Percentiles rank a stretch among this genome's conserved stretches.
These are phyloP conservation scores for Paecilomyces sp. DNA, from an alignment of 2,329 filamentous ascomycete genomes.

Conservation along the genomic window DNA sequence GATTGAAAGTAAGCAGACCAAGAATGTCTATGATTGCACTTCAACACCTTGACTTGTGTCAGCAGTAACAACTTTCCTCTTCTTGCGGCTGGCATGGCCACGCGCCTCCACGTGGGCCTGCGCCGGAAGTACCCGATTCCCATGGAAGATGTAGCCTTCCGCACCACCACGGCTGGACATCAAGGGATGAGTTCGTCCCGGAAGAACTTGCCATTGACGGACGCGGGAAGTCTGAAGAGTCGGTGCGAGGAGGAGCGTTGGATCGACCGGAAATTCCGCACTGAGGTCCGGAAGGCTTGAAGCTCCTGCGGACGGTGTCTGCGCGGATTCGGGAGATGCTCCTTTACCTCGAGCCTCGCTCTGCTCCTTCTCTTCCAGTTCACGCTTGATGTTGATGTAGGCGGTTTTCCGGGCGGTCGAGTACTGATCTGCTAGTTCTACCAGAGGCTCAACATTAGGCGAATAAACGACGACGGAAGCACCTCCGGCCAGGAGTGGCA, in stretches of 20 bases:
- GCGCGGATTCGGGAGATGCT: background rate
- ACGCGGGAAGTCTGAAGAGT: slow-evolving; percentile 74
- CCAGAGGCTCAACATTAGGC: slow-evolving; percentile 70
- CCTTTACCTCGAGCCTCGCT: background rate
- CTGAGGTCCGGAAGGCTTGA: slow-evolving; percentile 13
- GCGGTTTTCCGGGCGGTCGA: slow-evolving; percentile 71
- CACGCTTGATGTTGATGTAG: slow-evolving; percentile 44
- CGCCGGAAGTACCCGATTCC: slow-evolving; percentile 69
- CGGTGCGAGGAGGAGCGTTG: slow-evolving; percentile 71
- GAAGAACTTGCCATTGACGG: slow-evolving; percentile 82
- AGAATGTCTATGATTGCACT: background rate
- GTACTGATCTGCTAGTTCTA: slow-evolving; percentile 73
- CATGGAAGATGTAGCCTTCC: slow-evolving; percentile 87
- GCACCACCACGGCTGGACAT: slow-evolving; percentile 86
- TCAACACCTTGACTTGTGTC: background rate
- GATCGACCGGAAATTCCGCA: slow-evolving; percentile 82
- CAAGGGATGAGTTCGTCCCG: slow-evolving; percentile 82
- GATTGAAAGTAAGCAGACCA: background rate
- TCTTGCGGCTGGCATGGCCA: slow-evolving; percentile 61
- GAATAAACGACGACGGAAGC: slow-evolving; percentile 82
- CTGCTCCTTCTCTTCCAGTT: slow-evolving; percentile 27
- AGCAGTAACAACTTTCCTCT: slow-evolving; percentile 50
- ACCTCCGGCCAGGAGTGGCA: slow-evolving; percentile 76
- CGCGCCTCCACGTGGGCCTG: slow-evolving; percentile 75
- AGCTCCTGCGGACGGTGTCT: background rate